Evolutionary conservation across 2,329 filamentous ascomycete genomes (phyloP), one percentile per base, ranked within the genome.

Genomic region (Alternaria novae-zelandiae): DNA sequence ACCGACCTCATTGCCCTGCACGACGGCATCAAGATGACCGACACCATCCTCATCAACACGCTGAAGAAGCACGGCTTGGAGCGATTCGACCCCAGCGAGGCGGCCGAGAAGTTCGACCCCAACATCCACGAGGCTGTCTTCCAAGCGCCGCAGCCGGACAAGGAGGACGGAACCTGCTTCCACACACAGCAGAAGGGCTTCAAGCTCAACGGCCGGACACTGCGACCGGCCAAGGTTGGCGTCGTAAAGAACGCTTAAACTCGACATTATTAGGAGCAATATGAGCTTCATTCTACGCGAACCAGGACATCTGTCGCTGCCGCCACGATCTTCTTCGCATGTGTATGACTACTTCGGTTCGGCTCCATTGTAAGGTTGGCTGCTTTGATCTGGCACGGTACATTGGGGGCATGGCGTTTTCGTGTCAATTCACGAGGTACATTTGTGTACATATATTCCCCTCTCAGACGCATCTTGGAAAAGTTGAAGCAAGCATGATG

Each of bases 71-170:
- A 99, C 82, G 96, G 96, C 59, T 85, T 99, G 66, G 92, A 97
- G 86, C 87, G 94, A 71, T 93, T 97, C 79, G 89, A 94, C 79
- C 95, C 96, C 17, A 82, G 80, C 60, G 84, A 84, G 36, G 84
- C 88, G 69, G 87, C 89, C 73, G 91, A 96, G 80, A 94, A 93
- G 82, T 99, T 99, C 85, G 91, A 99, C 84, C 94, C 96, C 70
- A 97, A 97, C 82, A 87, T 92, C 82, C 96, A 98, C 81, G 96
- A 99, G 86, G 96, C 96, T 41, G 96, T 93, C 21, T 98, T 98
- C 83, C 94, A 96, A 90, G 89, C 93, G 10, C 93, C 94, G 46
- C 89, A 93, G 84, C 87, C 90, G 57, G 94, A 89, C 71, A 96
- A 97, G 86, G 91, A 97, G 81, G 89, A 98, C 76, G 93, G 93